These are phyloP conservation scores for Isoetes taiwanensis DNA, from an alignment of 75 land plant genomes.

Conservation along the genomic window DNA sequence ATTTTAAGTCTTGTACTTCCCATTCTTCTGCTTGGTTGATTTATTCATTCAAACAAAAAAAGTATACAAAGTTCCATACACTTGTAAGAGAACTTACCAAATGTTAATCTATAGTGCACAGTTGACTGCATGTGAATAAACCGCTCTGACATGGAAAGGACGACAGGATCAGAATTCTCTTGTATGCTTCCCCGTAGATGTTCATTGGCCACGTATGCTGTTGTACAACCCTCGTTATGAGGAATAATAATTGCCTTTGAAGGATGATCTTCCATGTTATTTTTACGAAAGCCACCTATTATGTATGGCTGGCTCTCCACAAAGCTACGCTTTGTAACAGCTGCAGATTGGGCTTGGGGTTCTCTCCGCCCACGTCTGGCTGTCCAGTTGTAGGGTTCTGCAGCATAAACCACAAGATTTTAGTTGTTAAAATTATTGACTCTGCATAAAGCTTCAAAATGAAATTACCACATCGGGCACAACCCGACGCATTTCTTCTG, in stretches of 20 bases:
- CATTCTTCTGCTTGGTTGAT: too few species aligned
- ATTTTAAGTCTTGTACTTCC: too few species aligned
- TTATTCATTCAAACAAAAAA: neutral
- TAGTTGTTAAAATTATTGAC: neutral
- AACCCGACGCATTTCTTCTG: constrained; percentile 66
- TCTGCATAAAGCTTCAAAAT: neutral
- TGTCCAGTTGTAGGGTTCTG: constrained; percentile 72
- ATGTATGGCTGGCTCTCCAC: constrained; percentile 72
- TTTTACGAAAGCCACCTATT: constrained; percentile 46
- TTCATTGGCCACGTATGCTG: neutral
- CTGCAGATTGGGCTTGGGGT: constrained; percentile 71
- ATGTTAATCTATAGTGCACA: constrained; percentile 59
- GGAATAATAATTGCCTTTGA: neutral
- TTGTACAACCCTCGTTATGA: neutral
- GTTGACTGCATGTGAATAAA: constrained; percentile 63
- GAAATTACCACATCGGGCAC: constrained; percentile 73
- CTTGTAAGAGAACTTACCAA: constrained; percentile 47
- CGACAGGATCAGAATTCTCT: neutral
- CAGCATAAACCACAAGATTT: neutral
- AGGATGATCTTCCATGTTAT: constrained; percentile 2
- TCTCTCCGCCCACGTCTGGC: constrained; percentile 75
- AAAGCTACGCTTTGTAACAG: constrained; percentile 61
- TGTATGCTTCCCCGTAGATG: constrained; percentile 5
- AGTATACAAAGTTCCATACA: too few species aligned
- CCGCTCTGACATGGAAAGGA: constrained; percentile 64